These are phyloP conservation scores for Spiromastix sp. DNA, from an alignment of 2,329 filamentous ascomycete genomes.

Conservation along the genomic window DNA sequence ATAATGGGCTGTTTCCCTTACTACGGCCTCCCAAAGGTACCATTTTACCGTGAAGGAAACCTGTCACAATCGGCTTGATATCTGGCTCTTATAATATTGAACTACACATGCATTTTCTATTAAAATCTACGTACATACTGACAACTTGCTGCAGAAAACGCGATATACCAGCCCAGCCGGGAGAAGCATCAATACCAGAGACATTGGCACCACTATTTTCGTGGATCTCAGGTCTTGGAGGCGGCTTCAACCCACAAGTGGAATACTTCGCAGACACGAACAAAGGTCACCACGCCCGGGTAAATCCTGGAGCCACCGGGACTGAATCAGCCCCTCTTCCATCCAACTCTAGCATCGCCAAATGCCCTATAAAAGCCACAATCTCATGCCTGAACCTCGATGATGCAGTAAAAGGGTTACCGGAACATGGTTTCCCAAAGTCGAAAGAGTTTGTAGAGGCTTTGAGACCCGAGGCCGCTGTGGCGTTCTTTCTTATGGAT, in stretches of 20 bases:
- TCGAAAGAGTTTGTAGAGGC: conserved; percentile 40
- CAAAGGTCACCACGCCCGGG: conserved; percentile 8
- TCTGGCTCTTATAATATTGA: too few species aligned
- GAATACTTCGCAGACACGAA: conserved; percentile 5
- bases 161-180: too few species aligned
- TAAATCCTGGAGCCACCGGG: not conserved
- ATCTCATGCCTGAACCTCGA: conserved; percentile 10
- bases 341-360: conserved; percentile 6
- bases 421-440: conserved; percentile 31
- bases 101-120: too few species aligned
- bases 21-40: too few species aligned
- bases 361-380: conserved; percentile 11
- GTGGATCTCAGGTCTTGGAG: not conserved
- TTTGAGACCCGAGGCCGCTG: conserved; percentile 49
- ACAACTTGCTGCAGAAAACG: too few species aligned
- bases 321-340: conserved; percentile 1
- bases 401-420: conserved; percentile 6
- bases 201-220: too few species aligned
- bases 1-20: too few species aligned
- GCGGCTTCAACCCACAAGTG: not conserved
- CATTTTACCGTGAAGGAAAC: too few species aligned
- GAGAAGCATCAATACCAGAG: too few species aligned
- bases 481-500: conserved; percentile 59
- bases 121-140: too few species aligned
- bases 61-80: too few species aligned